Percentiles rank a stretch among this genome's conserved stretches.
These are phyloP conservation scores for Fusarium equiseti DNA, from an alignment of 2,329 filamentous ascomycete species.

Conservation along the genomic window DNA sequence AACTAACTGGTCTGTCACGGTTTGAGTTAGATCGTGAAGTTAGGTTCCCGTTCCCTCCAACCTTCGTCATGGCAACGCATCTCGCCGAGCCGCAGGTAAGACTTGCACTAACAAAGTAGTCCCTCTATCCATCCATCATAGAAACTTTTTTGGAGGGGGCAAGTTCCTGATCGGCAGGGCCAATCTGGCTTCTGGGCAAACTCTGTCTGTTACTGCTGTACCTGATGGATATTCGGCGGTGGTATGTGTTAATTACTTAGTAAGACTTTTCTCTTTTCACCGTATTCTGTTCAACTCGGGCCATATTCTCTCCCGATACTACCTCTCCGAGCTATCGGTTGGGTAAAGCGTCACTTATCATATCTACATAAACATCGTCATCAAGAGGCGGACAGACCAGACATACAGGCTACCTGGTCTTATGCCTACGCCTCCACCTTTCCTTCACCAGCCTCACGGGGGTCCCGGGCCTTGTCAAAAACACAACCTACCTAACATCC, in stretches of 20 bases:
- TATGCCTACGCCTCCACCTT: slow-evolving; percentile 21
- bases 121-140: slow-evolving; percentile 2
- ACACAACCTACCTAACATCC: slow-evolving; percentile 9
- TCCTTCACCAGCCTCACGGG: slow-evolving; percentile 39
- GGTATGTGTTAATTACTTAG: not conserved
- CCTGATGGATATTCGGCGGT: not conserved
- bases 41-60: slow-evolving; percentile 28
- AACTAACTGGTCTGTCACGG: slow-evolving; percentile 10
- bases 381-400: slow-evolving; percentile 4
- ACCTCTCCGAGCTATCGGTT: not conserved
- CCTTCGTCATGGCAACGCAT: slow-evolving; percentile 46
- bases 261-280: slow-evolving; percentile 4
- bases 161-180: slow-evolving; percentile 20
- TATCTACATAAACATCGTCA: slow-evolving; percentile 28
- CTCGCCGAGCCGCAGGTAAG: slow-evolving; percentile 29
- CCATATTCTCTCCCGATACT: slow-evolving; percentile 12
- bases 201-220: not conserved
- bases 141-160: not conserved
- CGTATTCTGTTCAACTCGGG: slow-evolving; percentile 10
- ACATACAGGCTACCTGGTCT: not conserved
- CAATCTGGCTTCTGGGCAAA: slow-evolving; percentile 1
- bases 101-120: slow-evolving; percentile 4
- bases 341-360: slow-evolving; percentile 18
- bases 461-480: slow-evolving; percentile 35
- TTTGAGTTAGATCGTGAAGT: slow-evolving; percentile 34